These are phyloP conservation scores for Hanseniaspora mollemarum DNA, from an alignment of 805 yeast species.

Conservation along the genomic window DNA sequence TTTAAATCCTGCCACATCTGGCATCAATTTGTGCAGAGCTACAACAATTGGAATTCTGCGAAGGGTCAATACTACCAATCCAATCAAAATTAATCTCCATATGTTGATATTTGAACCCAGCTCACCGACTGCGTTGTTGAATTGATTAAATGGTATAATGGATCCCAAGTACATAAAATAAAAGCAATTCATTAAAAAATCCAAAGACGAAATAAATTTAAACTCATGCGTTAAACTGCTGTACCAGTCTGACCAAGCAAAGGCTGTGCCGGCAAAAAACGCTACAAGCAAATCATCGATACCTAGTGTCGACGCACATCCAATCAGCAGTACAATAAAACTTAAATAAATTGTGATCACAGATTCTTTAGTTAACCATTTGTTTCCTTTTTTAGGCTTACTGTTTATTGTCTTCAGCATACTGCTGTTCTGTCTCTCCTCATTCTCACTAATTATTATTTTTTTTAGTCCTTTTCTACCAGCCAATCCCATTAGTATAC, in stretches of 20 bases:
- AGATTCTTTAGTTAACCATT: conserved; percentile 75
- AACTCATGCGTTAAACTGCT: conserved; percentile 70
- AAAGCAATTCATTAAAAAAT: conserved; percentile 66
- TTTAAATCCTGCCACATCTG: conserved; percentile 82
- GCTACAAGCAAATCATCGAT: conserved; percentile 81
- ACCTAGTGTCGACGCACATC: conserved; percentile 77
- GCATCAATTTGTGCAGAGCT: conserved; percentile 61
- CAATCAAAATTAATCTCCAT: conserved; percentile 70
- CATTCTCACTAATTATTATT: background rate
- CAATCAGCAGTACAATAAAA: conserved; percentile 73
- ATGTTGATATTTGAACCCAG: conserved; percentile 33
- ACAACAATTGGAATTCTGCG: conserved; percentile 76
- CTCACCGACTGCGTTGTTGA: conserved; percentile 51
- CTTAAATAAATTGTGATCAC: conserved; percentile 75
- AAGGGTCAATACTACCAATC: conserved; percentile 59
- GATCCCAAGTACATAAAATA: conserved; percentile 89
- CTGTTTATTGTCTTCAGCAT: background rate
- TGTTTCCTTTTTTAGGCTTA: conserved; percentile 23
- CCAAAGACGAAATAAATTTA: conserved; percentile 80
- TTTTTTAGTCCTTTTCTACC: conserved; percentile 61
- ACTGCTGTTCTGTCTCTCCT: background rate
- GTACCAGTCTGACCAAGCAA: conserved; percentile 89
- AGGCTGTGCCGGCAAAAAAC: conserved; percentile 89
- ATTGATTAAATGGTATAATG: conserved; percentile 76
- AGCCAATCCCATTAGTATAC: conserved; percentile 56